phyloP scores from a whole-genome alignment of 306 rosid genomes.

The Trifolium fragiferum region DNA sequence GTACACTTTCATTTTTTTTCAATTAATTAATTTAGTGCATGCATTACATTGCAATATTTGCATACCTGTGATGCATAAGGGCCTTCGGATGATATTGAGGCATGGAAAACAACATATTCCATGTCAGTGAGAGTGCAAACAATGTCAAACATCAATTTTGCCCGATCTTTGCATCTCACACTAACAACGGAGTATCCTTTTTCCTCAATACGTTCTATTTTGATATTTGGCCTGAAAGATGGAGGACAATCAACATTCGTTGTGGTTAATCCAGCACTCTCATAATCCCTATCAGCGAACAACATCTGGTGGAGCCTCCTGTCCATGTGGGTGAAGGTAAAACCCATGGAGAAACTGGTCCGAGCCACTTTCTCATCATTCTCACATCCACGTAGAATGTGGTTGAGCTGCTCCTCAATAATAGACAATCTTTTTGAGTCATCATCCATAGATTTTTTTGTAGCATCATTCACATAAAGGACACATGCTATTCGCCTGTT shows the following conservation, averaged over 20 bases:
- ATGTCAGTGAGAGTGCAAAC: slow-evolving; percentile 88
- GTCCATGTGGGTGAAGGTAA: slow-evolving; percentile 74
- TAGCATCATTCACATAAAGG: slow-evolving; percentile 63
- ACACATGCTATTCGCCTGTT: slow-evolving; percentile 73
- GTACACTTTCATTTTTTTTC: background rate
- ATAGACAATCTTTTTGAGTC: slow-evolving; percentile 54
- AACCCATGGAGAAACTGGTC: slow-evolving; percentile 71
- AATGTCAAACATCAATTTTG: slow-evolving; percentile 81
- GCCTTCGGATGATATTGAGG: slow-evolving; percentile 67
- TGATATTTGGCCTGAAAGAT: slow-evolving; percentile 67
- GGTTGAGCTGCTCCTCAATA: slow-evolving; percentile 77
- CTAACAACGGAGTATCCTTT: slow-evolving; percentile 73
- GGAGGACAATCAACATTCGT: slow-evolving; percentile 55
- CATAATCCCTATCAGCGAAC: slow-evolving; percentile 81
- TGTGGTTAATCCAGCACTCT: slow-evolving; percentile 54
- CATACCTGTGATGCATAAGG: slow-evolving; percentile 77
- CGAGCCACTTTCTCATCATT: slow-evolving; percentile 62
- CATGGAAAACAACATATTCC: slow-evolving; percentile 89
- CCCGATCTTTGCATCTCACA: slow-evolving; percentile 77
- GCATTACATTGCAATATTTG: background rate
- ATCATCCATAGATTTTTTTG: slow-evolving; percentile 48
- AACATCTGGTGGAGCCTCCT: slow-evolving; percentile 77
- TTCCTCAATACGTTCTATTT: slow-evolving; percentile 68
- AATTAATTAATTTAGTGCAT: background rate
- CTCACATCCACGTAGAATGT: slow-evolving; percentile 66